A percentile compares a stretch with the other conserved stretches of the same genome.
Evolutionary conservation across 2,329 filamentous ascomycete genomes (phyloP).

Genomic region (Aspergillus luchuensis): DNA sequence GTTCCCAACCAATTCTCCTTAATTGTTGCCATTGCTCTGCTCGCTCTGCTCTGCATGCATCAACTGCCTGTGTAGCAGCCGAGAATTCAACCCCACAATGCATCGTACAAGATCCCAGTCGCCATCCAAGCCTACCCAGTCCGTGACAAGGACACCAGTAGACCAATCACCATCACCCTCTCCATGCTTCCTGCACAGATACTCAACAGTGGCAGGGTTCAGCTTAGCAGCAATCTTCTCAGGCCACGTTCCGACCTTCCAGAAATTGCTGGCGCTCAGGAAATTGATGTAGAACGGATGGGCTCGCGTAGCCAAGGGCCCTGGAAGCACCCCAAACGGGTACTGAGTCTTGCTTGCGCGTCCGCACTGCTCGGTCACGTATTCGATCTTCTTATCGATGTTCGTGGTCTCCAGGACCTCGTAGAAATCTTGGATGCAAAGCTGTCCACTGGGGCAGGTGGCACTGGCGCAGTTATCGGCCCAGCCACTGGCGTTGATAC

Average conservation of each 20-base stretch:
- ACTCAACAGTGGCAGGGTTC: constrained; percentile 72
- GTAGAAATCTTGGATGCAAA: constrained; percentile 94
- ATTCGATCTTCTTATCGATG: constrained; percentile 78
- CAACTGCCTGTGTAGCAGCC: constrained; percentile 44
- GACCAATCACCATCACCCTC: constrained; percentile 63
- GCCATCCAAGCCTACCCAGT: constrained; percentile 84
- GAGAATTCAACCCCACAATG: constrained; percentile 89
- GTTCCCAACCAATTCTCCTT: background rate
- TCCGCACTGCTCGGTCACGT: constrained; percentile 73
- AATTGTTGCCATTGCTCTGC: background rate
- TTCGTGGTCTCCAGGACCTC: constrained; percentile 74
- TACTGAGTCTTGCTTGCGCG: constrained; percentile 61
- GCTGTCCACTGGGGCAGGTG: constrained; percentile 66
- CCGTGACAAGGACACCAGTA: constrained; percentile 86
- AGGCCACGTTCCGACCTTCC: constrained; percentile 88
- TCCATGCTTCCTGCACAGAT: constrained; percentile 58
- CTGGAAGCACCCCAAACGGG: constrained; percentile 37
- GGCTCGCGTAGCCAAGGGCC: constrained; percentile 48
- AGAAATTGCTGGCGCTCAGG: constrained; percentile 89
- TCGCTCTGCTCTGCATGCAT: background rate
- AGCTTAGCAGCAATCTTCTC: constrained; percentile 85
- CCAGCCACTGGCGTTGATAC: constrained; percentile 68
- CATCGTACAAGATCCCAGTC: constrained; percentile 90
- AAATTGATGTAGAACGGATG: constrained; percentile 87
- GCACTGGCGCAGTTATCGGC: constrained; percentile 86